phyloP scores from a whole-genome alignment of 1,284 basidiomycete genomes.

The Cystodermella granulosa region DNA sequence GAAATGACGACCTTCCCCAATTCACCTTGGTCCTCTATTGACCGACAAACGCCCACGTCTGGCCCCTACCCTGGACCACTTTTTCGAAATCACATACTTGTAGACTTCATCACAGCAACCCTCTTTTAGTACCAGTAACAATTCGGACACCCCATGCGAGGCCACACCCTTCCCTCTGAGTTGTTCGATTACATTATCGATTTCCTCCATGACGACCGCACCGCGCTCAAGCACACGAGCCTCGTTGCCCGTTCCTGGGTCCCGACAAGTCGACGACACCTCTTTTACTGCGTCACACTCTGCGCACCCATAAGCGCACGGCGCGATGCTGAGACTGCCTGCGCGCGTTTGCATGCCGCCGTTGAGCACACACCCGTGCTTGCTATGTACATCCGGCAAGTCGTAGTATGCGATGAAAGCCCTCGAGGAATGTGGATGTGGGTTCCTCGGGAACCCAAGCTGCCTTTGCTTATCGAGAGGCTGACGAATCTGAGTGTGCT shows the following conservation, averaged over 20 bases:
- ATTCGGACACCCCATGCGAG: too few species aligned
- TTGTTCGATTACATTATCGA: constrained; percentile 25
- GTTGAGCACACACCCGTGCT: constrained; percentile 15
- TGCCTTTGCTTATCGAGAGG: constrained; percentile 17
- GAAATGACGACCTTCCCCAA: too few species aligned
- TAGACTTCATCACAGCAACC: too few species aligned
- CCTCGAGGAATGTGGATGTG: constrained; percentile 11
- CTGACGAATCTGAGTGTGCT: constrained; percentile 15
- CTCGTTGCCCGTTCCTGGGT: constrained; percentile 23
- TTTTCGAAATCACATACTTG: too few species aligned
- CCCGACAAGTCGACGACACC: constrained; percentile 19
- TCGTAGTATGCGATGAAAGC: constrained; percentile 11
- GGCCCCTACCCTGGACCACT: too few species aligned
- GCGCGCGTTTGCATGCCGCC: constrained; percentile 16
- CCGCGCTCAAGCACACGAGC: constrained; percentile 16
- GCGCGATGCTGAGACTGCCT: constrained; percentile 11
- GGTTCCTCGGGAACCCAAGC: constrained; percentile 14
- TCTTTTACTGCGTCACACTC: constrained; percentile 11
- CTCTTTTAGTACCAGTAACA: too few species aligned
- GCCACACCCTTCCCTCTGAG: constrained; percentile 9
- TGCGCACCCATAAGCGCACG: not conserved
- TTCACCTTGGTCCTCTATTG: too few species aligned
- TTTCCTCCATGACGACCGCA: constrained; percentile 21
- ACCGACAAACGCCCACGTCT: too few species aligned
- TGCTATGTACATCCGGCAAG: constrained; percentile 17